Conservation (phyloP, 2,329 filamentous ascomycete genomes). For the Colletotrichum sp. region DNA sequence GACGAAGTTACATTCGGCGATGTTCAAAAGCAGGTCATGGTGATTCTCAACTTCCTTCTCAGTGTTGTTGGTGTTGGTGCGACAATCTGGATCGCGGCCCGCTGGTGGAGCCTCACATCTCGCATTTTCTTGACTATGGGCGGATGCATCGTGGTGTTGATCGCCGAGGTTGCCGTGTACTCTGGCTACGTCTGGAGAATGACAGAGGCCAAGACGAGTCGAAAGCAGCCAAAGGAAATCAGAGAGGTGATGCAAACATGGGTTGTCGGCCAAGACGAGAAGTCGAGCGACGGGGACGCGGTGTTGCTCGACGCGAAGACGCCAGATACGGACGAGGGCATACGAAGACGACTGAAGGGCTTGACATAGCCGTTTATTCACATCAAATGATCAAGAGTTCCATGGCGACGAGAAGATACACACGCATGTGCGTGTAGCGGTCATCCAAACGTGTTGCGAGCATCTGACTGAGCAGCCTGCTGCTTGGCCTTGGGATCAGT, state of each 20-base stretch:
- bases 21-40: slow-evolving; percentile 77
- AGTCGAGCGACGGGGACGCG: background rate
- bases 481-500: background rate
- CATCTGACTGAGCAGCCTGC: background rate
- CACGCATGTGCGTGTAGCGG: background rate
- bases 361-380: background rate
- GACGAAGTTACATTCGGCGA: slow-evolving; percentile 74
- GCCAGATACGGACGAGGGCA: slow-evolving; percentile 4
- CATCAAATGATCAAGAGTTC: background rate
- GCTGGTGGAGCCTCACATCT: slow-evolving; percentile 76
- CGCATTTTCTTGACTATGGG: slow-evolving; percentile 74
- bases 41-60: slow-evolving; percentile 89
- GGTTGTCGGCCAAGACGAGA: slow-evolving; percentile 56
- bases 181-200: slow-evolving; percentile 75
- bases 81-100: slow-evolving; percentile 78
- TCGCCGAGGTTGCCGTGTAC: slow-evolving; percentile 81
- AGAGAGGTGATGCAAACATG: slow-evolving; percentile 75
- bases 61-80: slow-evolving; percentile 81
- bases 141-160: slow-evolving; percentile 70
- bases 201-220: slow-evolving; percentile 68
- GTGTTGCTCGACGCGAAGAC: slow-evolving; percentile 4
- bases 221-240: slow-evolving; percentile 64
- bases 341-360: slow-evolving; percentile 10
- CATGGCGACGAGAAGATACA: background rate
- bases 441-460: background rate